Conservation (phyloP, 75 land plant genomes). For the Gnetum montanum region DNA sequence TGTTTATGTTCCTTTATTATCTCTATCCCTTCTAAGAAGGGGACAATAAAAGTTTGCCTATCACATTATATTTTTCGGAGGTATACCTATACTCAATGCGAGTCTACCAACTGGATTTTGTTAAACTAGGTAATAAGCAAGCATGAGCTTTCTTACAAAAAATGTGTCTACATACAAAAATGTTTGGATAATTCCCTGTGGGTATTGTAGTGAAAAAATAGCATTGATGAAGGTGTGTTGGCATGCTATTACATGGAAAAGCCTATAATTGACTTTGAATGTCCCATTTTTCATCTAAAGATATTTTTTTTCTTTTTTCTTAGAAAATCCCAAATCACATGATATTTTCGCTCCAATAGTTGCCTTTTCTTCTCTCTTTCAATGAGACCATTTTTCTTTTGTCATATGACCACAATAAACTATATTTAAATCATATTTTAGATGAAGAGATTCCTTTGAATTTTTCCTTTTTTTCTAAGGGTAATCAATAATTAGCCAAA, state of each 20-base stretch:
- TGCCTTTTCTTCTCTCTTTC: background rate
- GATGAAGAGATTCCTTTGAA: background rate
- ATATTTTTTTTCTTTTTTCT: background rate
- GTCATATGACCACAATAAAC: background rate
- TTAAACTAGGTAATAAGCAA: background rate
- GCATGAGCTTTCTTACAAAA: background rate
- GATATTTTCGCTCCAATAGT: background rate
- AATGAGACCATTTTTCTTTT: background rate
- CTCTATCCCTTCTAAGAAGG: too few species aligned
- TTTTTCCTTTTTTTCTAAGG: background rate
- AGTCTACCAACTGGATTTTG: too few species aligned
- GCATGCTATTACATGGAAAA: background rate
- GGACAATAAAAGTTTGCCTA: too few species aligned
- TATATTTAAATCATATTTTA: background rate
- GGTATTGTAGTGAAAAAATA: background rate
- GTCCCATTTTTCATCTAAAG: slow-evolving; percentile 6
- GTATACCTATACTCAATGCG: too few species aligned
- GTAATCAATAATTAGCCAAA: background rate
- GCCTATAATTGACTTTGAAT: slow-evolving; percentile 6
- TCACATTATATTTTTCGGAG: too few species aligned
- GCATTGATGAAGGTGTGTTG: background rate
- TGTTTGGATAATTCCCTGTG: background rate
- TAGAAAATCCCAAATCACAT: background rate
- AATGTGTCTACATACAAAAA: background rate
- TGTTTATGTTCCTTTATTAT: too few species aligned